Evolutionary conservation across 768 basidiomycete species (phyloP), one percentile per base, ranked within the genome.

Genomic region (Tremella yokohamensis): DNA sequence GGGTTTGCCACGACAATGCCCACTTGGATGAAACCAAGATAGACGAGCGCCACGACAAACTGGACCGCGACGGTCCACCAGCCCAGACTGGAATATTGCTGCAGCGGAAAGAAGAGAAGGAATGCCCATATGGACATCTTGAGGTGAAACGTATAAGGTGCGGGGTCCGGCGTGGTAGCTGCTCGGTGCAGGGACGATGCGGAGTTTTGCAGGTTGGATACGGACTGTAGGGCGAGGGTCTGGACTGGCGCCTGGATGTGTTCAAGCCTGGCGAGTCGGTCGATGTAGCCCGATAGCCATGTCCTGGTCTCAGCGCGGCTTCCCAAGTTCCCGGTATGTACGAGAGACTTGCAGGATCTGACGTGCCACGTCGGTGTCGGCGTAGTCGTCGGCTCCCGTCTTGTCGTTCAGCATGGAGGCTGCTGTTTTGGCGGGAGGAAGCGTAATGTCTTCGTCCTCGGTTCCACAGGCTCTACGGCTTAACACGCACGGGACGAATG

Each of bases 71-170:
- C 84, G 2, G 85, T 81, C 69, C 83, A 82, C 80, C 85, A 87
- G 12, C 77, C 79, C 63, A 88, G 84, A 34, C 81, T 80, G 44
- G 78, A 78, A 49, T 85, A 82, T 7, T 87, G 80, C 73, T 89
- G 87, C 81, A 89, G 87, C 1, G 87, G 87, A 1, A 89, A 78
- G 74, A 86, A 85, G 79, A 88, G 85, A 1, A 87, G 81, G 73
- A 87, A 89, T 8, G 53, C 57, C 52, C 60, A 69, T 38, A 72
- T 66, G 6, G 70, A 66, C n/a, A 72, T 34, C 11, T 62, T 53
- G 20, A 72, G 62, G 37, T 72, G 70, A 56, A 63, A 69, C 8
- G 65, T 57, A 61, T 71, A 77, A 8, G 74, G 66, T n/a, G 69
- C 70, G 20, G 76, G 76, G 19, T 73, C 60, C 0, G 73, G 70